Conservation (phyloP, 306 rosid species). For the Delonix regia region DNA sequence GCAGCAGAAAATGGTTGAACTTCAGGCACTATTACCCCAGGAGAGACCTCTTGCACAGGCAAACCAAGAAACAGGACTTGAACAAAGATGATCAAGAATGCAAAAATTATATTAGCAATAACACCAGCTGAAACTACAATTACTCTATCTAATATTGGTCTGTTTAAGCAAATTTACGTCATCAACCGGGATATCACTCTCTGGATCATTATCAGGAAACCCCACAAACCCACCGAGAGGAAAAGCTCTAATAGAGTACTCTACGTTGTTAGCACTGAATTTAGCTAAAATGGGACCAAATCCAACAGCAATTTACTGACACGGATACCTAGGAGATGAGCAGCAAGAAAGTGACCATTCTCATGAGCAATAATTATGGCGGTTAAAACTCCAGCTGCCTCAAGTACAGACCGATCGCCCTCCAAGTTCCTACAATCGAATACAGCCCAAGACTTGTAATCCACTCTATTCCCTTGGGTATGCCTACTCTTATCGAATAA, state of each 20-base stretch:
- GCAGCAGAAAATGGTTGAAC: slow-evolving; percentile 89
- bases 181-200: slow-evolving; percentile 85
- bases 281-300: slow-evolving; percentile 97
- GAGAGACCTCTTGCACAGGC: slow-evolving; percentile 87
- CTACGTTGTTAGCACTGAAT: slow-evolving; percentile 88
- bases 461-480: slow-evolving; percentile 51
- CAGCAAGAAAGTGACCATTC: slow-evolving; percentile 98
- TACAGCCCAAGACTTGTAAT: slow-evolving; percentile 69
- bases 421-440: slow-evolving; percentile 74
- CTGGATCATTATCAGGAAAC: slow-evolving; percentile 98
- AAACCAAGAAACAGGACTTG: slow-evolving; percentile 91
- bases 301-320: slow-evolving; percentile 96
- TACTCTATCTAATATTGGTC: slow-evolving; percentile 88
- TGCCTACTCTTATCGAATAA: slow-evolving; percentile 35
- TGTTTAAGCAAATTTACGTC: slow-evolving; percentile 89
- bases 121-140: slow-evolving; percentile 98
- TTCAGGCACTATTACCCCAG: slow-evolving; percentile 89
- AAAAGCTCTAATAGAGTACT: slow-evolving; percentile 91
- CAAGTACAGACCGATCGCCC: slow-evolving; percentile 84
- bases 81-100: slow-evolving; percentile 70
- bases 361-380: slow-evolving; percentile 94
- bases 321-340: slow-evolving; percentile 89
- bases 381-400: slow-evolving; percentile 84
- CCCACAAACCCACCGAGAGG: slow-evolving; percentile 99
- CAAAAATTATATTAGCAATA: slow-evolving; percentile 85